Evolutionary conservation across 768 basidiomycete genomes (phyloP).

Genomic region (Boletellus ananiceps): DNA sequence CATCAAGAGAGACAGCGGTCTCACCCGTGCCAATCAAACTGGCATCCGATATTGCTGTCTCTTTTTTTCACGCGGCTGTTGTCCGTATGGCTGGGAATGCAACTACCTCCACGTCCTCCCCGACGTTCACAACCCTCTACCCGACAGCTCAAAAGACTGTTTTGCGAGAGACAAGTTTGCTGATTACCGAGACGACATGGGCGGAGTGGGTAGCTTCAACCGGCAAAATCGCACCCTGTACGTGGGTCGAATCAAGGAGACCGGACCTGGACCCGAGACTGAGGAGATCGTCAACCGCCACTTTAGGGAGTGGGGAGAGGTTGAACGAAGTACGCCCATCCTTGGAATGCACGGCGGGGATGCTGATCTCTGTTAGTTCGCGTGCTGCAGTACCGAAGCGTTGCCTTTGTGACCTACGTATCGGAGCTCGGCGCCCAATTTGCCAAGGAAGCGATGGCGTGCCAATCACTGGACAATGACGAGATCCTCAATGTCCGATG

Average conservation of each 20-base stretch:
- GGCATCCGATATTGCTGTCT: slow-evolving; percentile 92
- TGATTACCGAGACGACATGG: slow-evolving; percentile 99
- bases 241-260: slow-evolving; percentile 91
- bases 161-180: slow-evolving; percentile 96
- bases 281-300: slow-evolving; percentile 88
- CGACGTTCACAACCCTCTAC: slow-evolving; percentile 58
- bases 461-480: slow-evolving; percentile 94
- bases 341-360: background rate
- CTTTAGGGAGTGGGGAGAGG: slow-evolving; percentile 94
- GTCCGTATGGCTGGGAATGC: slow-evolving; percentile 98
- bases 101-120: slow-evolving; percentile 92
- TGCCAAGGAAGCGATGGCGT: slow-evolving; percentile 98
- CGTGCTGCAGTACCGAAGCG: slow-evolving; percentile 88
- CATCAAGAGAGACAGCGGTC: slow-evolving; percentile 83
- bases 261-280: slow-evolving; percentile 81
- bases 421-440: slow-evolving; percentile 86
- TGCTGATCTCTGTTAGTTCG: slow-evolving; percentile 50
- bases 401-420: slow-evolving; percentile 95
- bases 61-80: slow-evolving; percentile 94
- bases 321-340: slow-evolving; percentile 74
- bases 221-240: slow-evolving; percentile 93
- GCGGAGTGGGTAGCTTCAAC: slow-evolving; percentile 96
- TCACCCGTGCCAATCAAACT: slow-evolving; percentile 92
- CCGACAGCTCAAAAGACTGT: slow-evolving; percentile 93
- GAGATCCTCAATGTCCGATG: slow-evolving; percentile 98